Base-by-base conservation (phyloP, 2,329 filamentous ascomycete species). In the Hortaea werneckii region DNA sequence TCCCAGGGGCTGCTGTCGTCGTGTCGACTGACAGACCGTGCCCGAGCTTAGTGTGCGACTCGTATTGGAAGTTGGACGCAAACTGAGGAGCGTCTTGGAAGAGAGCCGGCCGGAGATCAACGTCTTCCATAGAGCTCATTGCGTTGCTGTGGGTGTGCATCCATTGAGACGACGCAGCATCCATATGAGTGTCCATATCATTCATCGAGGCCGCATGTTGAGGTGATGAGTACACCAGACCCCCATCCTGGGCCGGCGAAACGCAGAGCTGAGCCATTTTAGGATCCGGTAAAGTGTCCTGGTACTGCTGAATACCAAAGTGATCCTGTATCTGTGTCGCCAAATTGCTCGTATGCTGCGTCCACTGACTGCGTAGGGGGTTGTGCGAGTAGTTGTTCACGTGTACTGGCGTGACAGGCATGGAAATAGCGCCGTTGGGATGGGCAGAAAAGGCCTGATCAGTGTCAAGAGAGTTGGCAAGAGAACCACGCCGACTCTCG, bases 401-500 rank as follows among this genome's bases (percentile, higher is more conserved):
- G 20, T 57, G 49, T 2, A 54, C 38, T 5, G 58, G 57, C 2
- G 56, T 58, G 1, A 55, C 46, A 2, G 58, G 54, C 34, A 54
- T 53, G 5, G 58, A 59, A 35, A 53, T 57, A 6, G 47, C 47
- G 9, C 43, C 44, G 27, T 51, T 40, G 4, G 57, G 52, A 1
- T 53, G 52, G 1, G 52, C 43, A 2, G 52, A 51, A 30, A 51
- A 58, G n/a, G 51, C 50, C 8, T 50, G 48, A 43, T 60, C 50
- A 29, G 44, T 30, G 50, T 55, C 9, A 48, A 44, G 4, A 48
- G 55, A 55, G 35, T 47, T 55, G 12, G 53, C 52, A 12, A 58
- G 32, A 10, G 59, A 60, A 7, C 54, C 55, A 12, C 57, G 45
- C 40, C 58, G 52, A 11, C 57, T 58, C n/a, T 60, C 57, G 34